Evolutionary conservation across 805 yeast species (phyloP).

Genomic region (Cyberlindnera maritima): DNA sequence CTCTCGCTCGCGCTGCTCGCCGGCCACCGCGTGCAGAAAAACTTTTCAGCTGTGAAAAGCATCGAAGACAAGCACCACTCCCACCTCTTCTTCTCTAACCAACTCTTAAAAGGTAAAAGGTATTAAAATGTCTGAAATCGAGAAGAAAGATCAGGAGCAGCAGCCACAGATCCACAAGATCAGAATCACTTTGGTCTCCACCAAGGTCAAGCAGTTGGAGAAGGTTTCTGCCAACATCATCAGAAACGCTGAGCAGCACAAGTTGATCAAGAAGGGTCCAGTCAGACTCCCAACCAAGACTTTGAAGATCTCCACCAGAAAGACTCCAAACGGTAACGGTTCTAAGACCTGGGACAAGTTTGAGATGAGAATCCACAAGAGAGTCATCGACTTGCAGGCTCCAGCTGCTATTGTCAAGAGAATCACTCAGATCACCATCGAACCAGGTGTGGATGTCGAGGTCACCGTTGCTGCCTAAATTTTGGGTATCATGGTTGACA

Average conservation of each 20-base stretch:
- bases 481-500: not conserved
- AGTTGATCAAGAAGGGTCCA: conserved; percentile 95
- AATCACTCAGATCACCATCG: conserved; percentile 96
- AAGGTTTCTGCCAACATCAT: conserved; percentile 90
- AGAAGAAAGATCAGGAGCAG: conserved; percentile 83
- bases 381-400: conserved; percentile 97
- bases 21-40: conserved; percentile 7
- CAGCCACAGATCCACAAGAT: conserved; percentile 89
- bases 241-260: conserved; percentile 78
- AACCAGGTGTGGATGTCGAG: conserved; percentile 99
- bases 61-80: not conserved
- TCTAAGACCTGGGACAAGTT: conserved; percentile 99
- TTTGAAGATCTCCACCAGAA: conserved; percentile 97
- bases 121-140: conserved; percentile 71
- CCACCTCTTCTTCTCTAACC: conserved; percentile 17
- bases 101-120: conserved; percentile 37
- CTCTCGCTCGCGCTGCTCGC: conserved; percentile 5
- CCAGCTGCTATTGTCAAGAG: conserved; percentile 91
- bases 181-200: conserved; percentile 98
- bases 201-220: conserved; percentile 98
- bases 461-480: conserved; percentile 83
- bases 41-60: conserved; percentile 11
- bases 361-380: conserved; percentile 99
- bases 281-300: conserved; percentile 99
- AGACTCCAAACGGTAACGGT: conserved; percentile 99